Evolutionary conservation across 257 asterid genomes (phyloP), one percentile per base, ranked within the genome.

Genomic region (Paulownia fortunei): DNA sequence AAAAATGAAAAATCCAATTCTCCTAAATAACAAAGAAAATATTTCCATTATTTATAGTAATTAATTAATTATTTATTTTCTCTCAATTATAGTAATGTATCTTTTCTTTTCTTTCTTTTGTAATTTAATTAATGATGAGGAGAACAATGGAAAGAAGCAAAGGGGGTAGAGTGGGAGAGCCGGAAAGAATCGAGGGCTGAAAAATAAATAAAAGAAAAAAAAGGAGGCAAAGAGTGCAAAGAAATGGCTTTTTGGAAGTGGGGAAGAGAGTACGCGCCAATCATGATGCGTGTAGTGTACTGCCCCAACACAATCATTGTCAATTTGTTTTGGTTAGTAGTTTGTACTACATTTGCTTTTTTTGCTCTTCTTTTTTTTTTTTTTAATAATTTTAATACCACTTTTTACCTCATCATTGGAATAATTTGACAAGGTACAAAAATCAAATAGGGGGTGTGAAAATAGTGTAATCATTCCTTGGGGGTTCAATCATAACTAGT

Each of bases 181-280:
- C 87, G 97, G 81, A 91, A 91, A 83, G 97, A 88, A 91, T 93
- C 96, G 41, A 64, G 76, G 73, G 51, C 30, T 16, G 8, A 24
- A 80, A 51, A 73, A 44, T 68, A 62, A 52, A 80, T 66, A 41
- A 60, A 30, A 19, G 9, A 32, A 6, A 39, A 72, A 37, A 13
- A 8, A 65, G 54, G 42, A 46, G 59, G 21, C 56, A 61, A 55
- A 47, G n/a, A 73, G 13, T 68, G 67, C 13, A 19, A 55, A 63
- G 16, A 66, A 47, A 66, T 42, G 46, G 12, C 64, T 68, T 39
- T 62, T 51, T 60, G 21, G 19, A 73, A 66, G 63, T 76, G 68
- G 63, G 36, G 62, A 44, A 41, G 16, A 67, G 15, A 5, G 51
- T 39, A 85, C 86, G 88, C 83, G 86, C 88, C 83, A 70, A 64